Evolutionary conservation across 495 filamentous ascomycete genomes (phyloP).

Genomic region (Neurospora sp.): DNA sequence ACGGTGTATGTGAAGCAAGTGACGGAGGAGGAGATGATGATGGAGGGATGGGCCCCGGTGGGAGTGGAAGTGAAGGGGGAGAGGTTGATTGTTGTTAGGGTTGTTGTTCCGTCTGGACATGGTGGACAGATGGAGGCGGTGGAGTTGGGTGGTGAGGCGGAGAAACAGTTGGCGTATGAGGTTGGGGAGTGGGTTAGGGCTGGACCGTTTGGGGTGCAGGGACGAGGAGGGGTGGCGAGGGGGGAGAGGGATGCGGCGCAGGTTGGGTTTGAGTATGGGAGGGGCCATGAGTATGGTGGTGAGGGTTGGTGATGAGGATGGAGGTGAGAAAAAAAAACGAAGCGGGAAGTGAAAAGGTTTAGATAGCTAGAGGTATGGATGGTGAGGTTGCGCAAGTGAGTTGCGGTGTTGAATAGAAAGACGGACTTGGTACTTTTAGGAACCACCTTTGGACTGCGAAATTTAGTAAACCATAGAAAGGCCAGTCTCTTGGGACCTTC

Average conservation of each 20-base stretch:
- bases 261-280: background rate
- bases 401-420: background rate
- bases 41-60: constrained; percentile 1
- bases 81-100: constrained; percentile 28
- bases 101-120: constrained; percentile 2
- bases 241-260: background rate
- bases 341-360: background rate
- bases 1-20: constrained; percentile 55
- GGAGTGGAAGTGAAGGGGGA: constrained; percentile 43
- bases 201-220: constrained; percentile 21
- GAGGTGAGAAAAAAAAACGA: background rate
- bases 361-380: background rate
- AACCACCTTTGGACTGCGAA: fast-evolving
- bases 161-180: constrained; percentile 70
- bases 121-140: constrained; percentile 10
- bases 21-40: constrained; percentile 8
- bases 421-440: background rate
- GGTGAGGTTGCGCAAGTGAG: background rate
- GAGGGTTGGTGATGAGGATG: background rate
- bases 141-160: constrained; percentile 50
- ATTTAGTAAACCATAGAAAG: background rate
- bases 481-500: background rate
- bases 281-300: background rate
- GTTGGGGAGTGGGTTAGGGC: constrained; percentile 65
- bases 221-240: constrained; percentile 1